Percentiles rank a stretch among this genome's conserved stretches.
These are phyloP conservation scores for Fusarium avenaceum DNA, from an alignment of 2,329 filamentous ascomycete species.

Conservation along the genomic window DNA sequence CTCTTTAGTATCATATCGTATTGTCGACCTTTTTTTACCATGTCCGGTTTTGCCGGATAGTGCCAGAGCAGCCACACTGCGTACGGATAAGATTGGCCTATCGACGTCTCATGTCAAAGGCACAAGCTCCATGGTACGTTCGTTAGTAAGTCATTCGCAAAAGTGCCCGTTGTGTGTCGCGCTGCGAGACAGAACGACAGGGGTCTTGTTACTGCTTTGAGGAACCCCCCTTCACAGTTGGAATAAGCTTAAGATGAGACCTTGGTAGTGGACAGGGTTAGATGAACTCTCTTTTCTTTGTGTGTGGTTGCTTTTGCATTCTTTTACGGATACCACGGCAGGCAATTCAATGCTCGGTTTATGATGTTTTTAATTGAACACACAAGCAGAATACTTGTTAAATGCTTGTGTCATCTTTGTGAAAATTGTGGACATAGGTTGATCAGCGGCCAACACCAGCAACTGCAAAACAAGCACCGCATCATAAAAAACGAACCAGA, in stretches of 20 bases:
- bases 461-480: slow-evolving; percentile 11
- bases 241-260: slow-evolving; percentile 49
- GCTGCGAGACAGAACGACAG: slow-evolving; percentile 10
- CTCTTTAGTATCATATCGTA: background rate
- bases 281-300: slow-evolving; percentile 15
- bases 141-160: slow-evolving; percentile 16
- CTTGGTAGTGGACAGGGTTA: slow-evolving; percentile 40
- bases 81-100: slow-evolving; percentile 36
- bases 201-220: slow-evolving; percentile 24
- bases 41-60: slow-evolving; percentile 46
- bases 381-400: background rate
- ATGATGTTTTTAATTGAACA: background rate
- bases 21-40: slow-evolving; percentile 8
- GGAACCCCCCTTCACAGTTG: slow-evolving; percentile 29
- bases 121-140: slow-evolving; percentile 19
- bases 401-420: background rate
- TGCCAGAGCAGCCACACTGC: slow-evolving; percentile 14
- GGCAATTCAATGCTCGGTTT: background rate
- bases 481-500: slow-evolving; percentile 9
- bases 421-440: background rate
- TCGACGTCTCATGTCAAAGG: slow-evolving; percentile 28
- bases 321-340: too few relatives aligned
- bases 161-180: slow-evolving; percentile 15
- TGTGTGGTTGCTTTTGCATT: background rate
- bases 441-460: slow-evolving; percentile 4